Percentiles rank a stretch among this genome's conserved stretches.
These are phyloP conservation scores for Tetrahymena thermophila DNA, from an alignment of 73 alveolate genomes.

Conservation along the genomic window DNA sequence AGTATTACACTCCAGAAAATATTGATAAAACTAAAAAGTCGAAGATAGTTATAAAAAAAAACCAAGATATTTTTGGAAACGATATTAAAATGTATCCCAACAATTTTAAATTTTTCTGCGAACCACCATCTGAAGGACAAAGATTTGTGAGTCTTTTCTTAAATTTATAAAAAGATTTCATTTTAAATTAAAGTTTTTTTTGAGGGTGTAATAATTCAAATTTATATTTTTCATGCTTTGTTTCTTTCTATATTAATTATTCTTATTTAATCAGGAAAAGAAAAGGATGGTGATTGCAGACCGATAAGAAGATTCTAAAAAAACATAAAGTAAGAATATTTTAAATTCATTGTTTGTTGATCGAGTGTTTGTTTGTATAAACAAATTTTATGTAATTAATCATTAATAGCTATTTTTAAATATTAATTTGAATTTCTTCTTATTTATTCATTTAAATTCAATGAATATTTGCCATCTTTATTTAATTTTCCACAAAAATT, in stretches of 20 bases:
- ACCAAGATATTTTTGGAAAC: neutral
- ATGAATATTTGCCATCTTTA: too few relatives aligned
- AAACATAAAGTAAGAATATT: neutral
- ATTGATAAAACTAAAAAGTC: neutral
- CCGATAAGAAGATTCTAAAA: neutral
- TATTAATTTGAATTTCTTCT: too few relatives aligned
- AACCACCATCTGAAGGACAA: neutral
- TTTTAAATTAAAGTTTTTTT: too few relatives aligned
- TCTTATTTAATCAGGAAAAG: neutral
- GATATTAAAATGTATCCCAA: neutral
- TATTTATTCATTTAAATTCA: too few relatives aligned
- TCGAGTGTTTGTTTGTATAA: too few relatives aligned
- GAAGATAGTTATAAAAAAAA: neutral
- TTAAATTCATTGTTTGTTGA: neutral
- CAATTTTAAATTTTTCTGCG: neutral
- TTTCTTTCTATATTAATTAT: neutral
- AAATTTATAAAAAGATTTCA: too few relatives aligned
- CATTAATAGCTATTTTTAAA: too few relatives aligned
- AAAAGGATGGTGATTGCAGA: neutral
- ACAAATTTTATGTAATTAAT: too few relatives aligned
- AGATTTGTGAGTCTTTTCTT: neutral
- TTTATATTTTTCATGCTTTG: too few relatives aligned
- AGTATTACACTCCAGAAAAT: neutral
- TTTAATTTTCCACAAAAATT: too few relatives aligned
- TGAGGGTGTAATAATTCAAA: too few relatives aligned